phyloP scores from a whole-genome alignment of 2,329 filamentous ascomycete genomes.

The Pyrenophora graminea region DNA sequence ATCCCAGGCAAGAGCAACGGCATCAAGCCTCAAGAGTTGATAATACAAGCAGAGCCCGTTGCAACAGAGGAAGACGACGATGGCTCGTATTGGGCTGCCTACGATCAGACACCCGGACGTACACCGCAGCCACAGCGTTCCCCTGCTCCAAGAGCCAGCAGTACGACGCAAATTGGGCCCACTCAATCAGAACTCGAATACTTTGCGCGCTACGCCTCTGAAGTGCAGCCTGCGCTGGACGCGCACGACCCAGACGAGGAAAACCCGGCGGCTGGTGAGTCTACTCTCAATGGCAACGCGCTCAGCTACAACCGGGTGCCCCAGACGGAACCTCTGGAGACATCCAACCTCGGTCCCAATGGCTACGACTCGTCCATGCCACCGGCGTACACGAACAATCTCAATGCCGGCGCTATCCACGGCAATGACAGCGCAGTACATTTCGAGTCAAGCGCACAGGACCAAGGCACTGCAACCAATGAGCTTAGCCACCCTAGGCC shows the following conservation, averaged over 20 bases:
- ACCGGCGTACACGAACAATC: slow-evolving; percentile 17
- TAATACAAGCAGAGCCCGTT: slow-evolving; percentile 19
- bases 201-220: slow-evolving; percentile 72
- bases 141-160: slow-evolving; percentile 59
- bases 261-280: slow-evolving; percentile 50
- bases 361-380: slow-evolving; percentile 42
- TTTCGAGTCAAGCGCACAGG: slow-evolving; percentile 27
- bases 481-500: slow-evolving; percentile 43
- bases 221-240: slow-evolving; percentile 80
- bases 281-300: slow-evolving; percentile 60
- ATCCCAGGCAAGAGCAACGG: slow-evolving; percentile 25
- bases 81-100: slow-evolving; percentile 81
- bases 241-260: slow-evolving; percentile 79
- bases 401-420: slow-evolving; percentile 7
- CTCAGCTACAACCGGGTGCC: slow-evolving; percentile 48
- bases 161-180: slow-evolving; percentile 42
- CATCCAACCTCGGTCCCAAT: slow-evolving; percentile 39
- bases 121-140: slow-evolving; percentile 58
- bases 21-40: slow-evolving; percentile 10
- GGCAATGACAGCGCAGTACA: slow-evolving; percentile 27
- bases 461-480: slow-evolving; percentile 28
- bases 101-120: slow-evolving; percentile 65
- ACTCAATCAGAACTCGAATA: slow-evolving; percentile 68
- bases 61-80: slow-evolving; percentile 62
- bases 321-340: slow-evolving; percentile 51